A percentile compares a stretch with the other conserved stretches of the same genome.
Evolutionary conservation across 2,329 filamentous ascomycete genomes (phyloP).

Genomic region (Alternaria sp.): DNA sequence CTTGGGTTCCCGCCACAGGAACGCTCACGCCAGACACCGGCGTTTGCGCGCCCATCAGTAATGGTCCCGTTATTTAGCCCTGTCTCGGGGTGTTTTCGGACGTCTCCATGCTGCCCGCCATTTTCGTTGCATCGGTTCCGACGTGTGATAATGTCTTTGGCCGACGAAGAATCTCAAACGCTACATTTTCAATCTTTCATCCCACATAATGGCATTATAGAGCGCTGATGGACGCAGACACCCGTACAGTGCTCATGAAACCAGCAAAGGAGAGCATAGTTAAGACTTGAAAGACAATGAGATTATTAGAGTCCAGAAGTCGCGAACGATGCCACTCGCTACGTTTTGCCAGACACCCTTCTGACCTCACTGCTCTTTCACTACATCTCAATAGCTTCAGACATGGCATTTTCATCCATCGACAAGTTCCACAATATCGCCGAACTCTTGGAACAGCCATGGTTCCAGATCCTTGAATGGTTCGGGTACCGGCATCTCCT

Average conservation of each 20-base stretch:
- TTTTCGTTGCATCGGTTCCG: background rate
- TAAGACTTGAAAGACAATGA: background rate
- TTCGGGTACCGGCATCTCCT: conserved; percentile 26
- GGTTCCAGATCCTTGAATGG: conserved; percentile 48
- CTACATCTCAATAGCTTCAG: no score
- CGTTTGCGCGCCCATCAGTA: background rate
- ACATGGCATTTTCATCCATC: conserved; percentile 24
- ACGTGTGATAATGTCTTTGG: background rate
- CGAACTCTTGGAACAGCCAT: conserved; percentile 53
- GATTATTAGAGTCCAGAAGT: background rate
- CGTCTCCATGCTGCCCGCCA: background rate
- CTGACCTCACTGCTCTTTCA: background rate
- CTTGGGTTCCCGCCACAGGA: conserved; percentile 5
- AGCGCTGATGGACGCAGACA: no score
- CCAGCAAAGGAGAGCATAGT: background rate
- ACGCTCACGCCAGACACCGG: background rate
- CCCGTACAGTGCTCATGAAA: background rate
- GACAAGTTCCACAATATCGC: conserved; percentile 52
- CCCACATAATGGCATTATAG: background rate
- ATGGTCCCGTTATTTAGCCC: background rate
- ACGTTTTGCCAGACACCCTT: background rate
- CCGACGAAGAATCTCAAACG: background rate
- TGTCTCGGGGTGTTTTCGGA: background rate
- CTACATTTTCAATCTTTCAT: background rate
- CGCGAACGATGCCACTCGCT: background rate